Base-by-base conservation (phyloP, 768 basidiomycete genomes). In the Cyclocybe cylindracea region DNA sequence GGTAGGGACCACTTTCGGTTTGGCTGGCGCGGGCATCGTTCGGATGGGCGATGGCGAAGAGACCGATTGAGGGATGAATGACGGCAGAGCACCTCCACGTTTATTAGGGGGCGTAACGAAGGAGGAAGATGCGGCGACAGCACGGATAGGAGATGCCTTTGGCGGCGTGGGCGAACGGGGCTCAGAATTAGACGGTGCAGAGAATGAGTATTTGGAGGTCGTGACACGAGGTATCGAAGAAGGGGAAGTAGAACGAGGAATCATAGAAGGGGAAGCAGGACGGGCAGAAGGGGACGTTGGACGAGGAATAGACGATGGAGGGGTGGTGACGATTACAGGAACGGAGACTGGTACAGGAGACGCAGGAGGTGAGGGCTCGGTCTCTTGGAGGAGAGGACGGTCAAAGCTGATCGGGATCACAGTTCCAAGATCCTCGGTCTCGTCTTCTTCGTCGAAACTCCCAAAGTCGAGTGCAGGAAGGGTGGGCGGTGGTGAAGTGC, bases 41-140 rank as follows among this genome's bases (percentile, higher is more conserved):
- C 69, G 70, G 36, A 66, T 65, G 2, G 77, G 77, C 5, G 76
- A 74, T 14, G 80, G 77, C 1, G 79, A 75, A 14, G 73, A 65
- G 37, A 77, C 67, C 7, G 79, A 75, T 51, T 86, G 86, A 39
- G 86, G 85, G 43, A 87, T 85, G 60, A 83, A 83, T 5, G 86
- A 82, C 6, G 79, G 73, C 34, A 69, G 60, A 4, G 64, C 59
- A 13, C 74, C 74, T 5, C 71, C 75, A 50, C 80, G 82, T 66
- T 81, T 85, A 18, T 68, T 70, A 3, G 83, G 79, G 39, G 83
- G 80, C 1, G 82, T 83, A 14, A 72, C 65, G 58, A 76, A 78
- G 5, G 70, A 59, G 61, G 67, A 59, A 39, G 71, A 60, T 3
- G 58, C 59, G n/a, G 56, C 53, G 13, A 43, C 18, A 10, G 35